Evolutionary conservation across 2,329 filamentous ascomycete species (phyloP).

Genomic region (Monosporascus sp.): DNA sequence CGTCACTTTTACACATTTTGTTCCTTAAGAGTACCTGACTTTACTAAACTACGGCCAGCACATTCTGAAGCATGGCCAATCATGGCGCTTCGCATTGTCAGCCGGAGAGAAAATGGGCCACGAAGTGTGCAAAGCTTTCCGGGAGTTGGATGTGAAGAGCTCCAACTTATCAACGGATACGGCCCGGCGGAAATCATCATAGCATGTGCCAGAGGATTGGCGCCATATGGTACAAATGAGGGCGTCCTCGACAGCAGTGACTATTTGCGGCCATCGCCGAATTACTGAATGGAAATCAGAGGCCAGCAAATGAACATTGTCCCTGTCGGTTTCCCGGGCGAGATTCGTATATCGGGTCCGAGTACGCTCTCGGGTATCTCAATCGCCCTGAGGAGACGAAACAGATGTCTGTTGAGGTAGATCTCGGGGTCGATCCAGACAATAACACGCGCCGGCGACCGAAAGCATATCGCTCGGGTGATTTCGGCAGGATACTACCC

Average conservation of each 20-base stretch:
- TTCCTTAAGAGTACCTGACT: not conserved
- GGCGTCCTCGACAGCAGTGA: slow-evolving; percentile 2
- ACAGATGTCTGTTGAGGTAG: not conserved
- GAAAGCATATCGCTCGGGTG: slow-evolving; percentile 32
- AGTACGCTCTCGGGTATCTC: slow-evolving; percentile 18
- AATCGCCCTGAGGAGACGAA: not conserved
- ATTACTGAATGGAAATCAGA: slow-evolving; percentile 33
- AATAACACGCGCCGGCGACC: not conserved
- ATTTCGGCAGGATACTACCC: slow-evolving; percentile 25
- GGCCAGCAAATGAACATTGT: slow-evolving; percentile 29
- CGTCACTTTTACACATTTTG: not conserved
- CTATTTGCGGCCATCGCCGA: slow-evolving; percentile 25
- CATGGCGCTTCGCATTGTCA: not conserved
- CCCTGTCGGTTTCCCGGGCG: slow-evolving; percentile 35
- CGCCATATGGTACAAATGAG: slow-evolving; percentile 1
- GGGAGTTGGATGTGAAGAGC: not conserved
- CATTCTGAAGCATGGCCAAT: not conserved
- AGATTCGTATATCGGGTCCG: slow-evolving; percentile 34
- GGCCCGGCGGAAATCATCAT: slow-evolving; percentile 22
- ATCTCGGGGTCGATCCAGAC: not conserved
- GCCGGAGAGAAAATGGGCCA: not conserved
- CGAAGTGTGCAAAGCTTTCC: slow-evolving; percentile 2
- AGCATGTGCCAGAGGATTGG: slow-evolving; percentile 2
- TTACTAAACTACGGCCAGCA: not conserved
- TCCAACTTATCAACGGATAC: slow-evolving; percentile 20